Conservation (phyloP, 176 grass and related monocot species). For the Juncus effusus region DNA sequence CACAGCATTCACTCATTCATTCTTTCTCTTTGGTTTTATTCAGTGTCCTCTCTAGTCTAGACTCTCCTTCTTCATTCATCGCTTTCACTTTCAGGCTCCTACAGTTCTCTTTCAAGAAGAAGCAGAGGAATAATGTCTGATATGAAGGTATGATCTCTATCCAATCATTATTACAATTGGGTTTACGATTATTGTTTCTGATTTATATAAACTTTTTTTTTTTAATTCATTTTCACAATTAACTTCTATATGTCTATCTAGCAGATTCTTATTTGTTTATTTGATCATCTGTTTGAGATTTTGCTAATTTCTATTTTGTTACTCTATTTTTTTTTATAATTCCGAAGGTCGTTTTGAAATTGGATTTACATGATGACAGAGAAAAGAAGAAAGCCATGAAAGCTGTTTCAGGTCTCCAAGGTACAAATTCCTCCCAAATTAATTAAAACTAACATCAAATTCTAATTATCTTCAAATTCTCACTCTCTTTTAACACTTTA, state of each 20-base stretch:
- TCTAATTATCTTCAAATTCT: neutral
- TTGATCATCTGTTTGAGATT: neutral
- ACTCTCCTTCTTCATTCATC: neutral
- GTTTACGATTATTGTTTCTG: neutral
- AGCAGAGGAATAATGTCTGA: slow-evolving; percentile 9
- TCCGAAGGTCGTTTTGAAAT: slow-evolving; percentile 51
- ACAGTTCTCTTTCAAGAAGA: neutral
- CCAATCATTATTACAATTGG: neutral
- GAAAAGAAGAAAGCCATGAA: slow-evolving; percentile 79
- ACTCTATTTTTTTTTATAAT: neutral
- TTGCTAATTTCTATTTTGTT: neutral
- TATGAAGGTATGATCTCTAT: slow-evolving; percentile 20
- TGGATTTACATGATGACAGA: slow-evolving; percentile 69
- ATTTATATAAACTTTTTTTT: neutral
- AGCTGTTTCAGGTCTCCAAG: slow-evolving; percentile 45
- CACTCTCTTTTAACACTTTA: neutral
- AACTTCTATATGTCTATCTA: neutral
- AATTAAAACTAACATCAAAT: neutral
- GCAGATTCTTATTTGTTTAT: neutral
- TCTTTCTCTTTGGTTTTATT: neutral
- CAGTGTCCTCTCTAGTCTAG: neutral
- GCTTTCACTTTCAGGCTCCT: neutral
- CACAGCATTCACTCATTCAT: neutral
- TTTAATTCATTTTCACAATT: neutral
- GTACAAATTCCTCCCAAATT: slow-evolving; percentile 12